A percentile compares a stretch with the other conserved stretches of the same genome.
phyloP scores from a whole-genome alignment of 1,139 yeast species.

The Scheffersomyces quercinus region DNA sequence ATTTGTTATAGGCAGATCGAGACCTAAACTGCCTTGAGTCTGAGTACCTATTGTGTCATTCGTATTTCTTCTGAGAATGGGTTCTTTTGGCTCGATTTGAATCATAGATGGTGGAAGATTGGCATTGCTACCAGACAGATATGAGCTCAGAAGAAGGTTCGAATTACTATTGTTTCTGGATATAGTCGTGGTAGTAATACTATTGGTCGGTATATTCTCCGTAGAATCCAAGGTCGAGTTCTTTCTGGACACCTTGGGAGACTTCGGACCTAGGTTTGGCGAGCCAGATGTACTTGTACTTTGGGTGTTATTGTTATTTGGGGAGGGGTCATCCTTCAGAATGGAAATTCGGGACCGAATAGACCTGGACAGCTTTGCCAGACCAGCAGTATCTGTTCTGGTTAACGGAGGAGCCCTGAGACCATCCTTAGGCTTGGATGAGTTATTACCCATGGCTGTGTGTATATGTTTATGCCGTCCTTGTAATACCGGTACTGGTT shows the following conservation, averaged over 20 bases:
- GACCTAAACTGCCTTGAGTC: neutral
- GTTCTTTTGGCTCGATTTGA: conserved; percentile 66
- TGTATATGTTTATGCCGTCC: no score
- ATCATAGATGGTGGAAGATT: conserved; percentile 69
- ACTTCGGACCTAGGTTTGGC: conserved; percentile 23
- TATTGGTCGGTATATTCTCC: conserved; percentile 10
- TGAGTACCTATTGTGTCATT: conserved; percentile 21
- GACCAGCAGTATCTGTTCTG: conserved; percentile 55
- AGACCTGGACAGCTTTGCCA: conserved; percentile 52
- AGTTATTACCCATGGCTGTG: conserved; percentile 43
- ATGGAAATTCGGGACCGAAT: conserved; percentile 44
- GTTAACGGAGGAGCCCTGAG: conserved; percentile 44
- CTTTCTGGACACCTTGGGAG: conserved; percentile 43
- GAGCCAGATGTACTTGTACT: conserved; percentile 10
- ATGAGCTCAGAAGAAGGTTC: conserved; percentile 7
- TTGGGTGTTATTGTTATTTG: conserved; percentile 16
- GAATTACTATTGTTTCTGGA: conserved; percentile 13
- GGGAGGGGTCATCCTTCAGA: conserved; percentile 29
- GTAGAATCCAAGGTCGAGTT: conserved; percentile 27
- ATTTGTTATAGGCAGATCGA: neutral
- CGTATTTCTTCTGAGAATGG: conserved; percentile 55
- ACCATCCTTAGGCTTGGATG: conserved; percentile 35
- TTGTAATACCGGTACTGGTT: no score
- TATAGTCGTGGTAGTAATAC: conserved; percentile 6
- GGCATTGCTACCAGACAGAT: conserved; percentile 9